Evolutionary conservation across 306 rosid genomes (phyloP).

Genomic region (Comarum palustre): DNA sequence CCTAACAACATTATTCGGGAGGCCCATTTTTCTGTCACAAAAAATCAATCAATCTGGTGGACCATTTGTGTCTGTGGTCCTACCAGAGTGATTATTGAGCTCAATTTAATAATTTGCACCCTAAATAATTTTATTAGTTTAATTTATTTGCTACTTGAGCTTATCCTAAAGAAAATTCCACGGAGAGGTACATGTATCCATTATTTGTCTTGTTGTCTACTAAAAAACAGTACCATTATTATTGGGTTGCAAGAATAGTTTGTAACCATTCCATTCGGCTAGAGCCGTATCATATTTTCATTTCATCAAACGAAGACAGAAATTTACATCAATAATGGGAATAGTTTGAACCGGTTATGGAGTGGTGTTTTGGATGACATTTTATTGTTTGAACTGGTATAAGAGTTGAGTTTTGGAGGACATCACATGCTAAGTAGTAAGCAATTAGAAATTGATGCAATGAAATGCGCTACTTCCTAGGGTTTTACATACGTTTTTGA

Average conservation of each 20-base stretch:
- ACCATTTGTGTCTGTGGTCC: slow-evolving; percentile 27
- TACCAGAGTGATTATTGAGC: neutral
- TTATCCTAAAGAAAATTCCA: neutral
- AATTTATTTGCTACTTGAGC: neutral
- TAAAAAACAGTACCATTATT: neutral
- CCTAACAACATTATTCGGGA: slow-evolving; percentile 18
- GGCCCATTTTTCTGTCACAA: slow-evolving; percentile 13
- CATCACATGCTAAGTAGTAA: no score
- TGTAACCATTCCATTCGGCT: neutral
- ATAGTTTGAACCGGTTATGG: neutral
- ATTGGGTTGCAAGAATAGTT: neutral
- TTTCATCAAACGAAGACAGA: neutral
- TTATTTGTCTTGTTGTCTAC: neutral
- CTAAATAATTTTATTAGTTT: neutral
- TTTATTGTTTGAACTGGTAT: no score
- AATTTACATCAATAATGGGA: neutral
- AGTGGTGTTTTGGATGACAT: neutral
- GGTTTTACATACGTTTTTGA: neutral
- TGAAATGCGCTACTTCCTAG: neutral
- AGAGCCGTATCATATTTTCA: neutral
- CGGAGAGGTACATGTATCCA: neutral
- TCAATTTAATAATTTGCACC: neutral
- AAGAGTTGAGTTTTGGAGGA: no score
- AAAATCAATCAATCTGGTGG: slow-evolving; percentile 15
- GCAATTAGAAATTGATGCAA: no score